Conservation (phyloP, 1,284 basidiomycete genomes). For the Ustilago lituana region DNA sequence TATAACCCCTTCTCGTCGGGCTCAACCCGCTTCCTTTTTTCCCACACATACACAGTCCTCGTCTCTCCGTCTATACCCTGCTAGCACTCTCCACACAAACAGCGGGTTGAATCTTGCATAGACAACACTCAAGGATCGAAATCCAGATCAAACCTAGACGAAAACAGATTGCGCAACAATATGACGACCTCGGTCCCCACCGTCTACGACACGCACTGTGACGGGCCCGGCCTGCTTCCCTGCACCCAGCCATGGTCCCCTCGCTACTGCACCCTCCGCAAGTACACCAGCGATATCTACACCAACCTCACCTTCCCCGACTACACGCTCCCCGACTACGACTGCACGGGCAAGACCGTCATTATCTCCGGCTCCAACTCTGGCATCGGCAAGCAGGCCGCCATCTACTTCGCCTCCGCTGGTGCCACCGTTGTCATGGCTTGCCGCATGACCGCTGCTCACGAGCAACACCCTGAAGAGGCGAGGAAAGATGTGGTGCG, state of each 20-base stretch:
- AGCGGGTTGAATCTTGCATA: no score
- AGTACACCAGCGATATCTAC: constrained; percentile 27
- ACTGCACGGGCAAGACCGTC: constrained; percentile 51
- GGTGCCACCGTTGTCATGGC: constrained; percentile 57
- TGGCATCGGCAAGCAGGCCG: constrained; percentile 57
- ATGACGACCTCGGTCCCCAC: constrained; percentile 20
- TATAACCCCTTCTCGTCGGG: no score
- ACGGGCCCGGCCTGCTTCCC: constrained; percentile 49
- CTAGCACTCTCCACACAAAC: no score
- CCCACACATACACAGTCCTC: no score
- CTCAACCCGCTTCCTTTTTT: no score
- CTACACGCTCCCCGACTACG: constrained; percentile 13
- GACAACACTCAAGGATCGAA: no score
- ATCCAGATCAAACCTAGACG: no score
- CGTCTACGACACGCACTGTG: constrained; percentile 56
- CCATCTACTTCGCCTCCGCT: constrained; percentile 41
- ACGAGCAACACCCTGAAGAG: constrained; percentile 55
- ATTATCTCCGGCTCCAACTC: constrained; percentile 54
- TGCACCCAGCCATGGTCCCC: constrained; percentile 38
- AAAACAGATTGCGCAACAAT: no score
- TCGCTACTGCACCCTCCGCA: constrained; percentile 25
- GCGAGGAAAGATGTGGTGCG: constrained; percentile 38
- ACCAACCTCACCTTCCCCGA: constrained; percentile 19
- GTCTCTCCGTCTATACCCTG: no score
- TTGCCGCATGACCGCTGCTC: constrained; percentile 49